These are phyloP conservation scores for Bisporella sp. DNA, from an alignment of 2,329 filamentous ascomycete genomes.

Conservation along the genomic window DNA sequence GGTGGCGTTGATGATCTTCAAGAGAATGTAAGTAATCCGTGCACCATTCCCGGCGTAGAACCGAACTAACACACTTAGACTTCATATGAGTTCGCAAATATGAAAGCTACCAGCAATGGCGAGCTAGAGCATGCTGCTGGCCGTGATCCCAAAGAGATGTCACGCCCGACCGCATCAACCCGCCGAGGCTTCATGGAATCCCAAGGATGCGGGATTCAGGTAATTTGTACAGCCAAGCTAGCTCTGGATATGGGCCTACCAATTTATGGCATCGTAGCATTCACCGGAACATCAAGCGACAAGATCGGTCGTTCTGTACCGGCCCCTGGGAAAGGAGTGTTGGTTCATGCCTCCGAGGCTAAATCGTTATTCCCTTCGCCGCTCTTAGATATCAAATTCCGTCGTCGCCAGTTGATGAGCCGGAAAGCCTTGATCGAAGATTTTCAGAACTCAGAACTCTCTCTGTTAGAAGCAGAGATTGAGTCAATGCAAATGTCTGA, in stretches of 20 bases:
- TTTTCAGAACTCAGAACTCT: not conserved
- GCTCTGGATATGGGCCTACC: conserved; percentile 96
- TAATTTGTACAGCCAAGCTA: conserved; percentile 92
- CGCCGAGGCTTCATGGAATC: conserved; percentile 98
- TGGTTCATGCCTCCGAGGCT: conserved; percentile 86
- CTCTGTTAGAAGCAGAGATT: not conserved
- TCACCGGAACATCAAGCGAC: conserved; percentile 91
- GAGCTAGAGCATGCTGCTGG: conserved; percentile 90
- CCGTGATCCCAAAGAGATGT: conserved; percentile 92
- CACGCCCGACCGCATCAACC: conserved; percentile 87
- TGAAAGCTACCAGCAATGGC: conserved; percentile 98
- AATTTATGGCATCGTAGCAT: conserved; percentile 85
- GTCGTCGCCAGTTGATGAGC: conserved; percentile 76
- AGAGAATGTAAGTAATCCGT: conserved; percentile 60
- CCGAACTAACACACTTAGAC: not conserved
- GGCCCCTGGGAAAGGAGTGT: conserved; percentile 87
- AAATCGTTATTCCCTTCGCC: conserved; percentile 85
- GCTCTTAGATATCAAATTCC: conserved; percentile 90
- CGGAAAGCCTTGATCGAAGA: not conserved
- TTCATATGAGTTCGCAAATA: conserved; percentile 97
- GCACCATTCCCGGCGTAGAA: not conserved
- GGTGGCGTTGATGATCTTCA: conserved; percentile 97
- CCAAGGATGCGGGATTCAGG: conserved; percentile 90
- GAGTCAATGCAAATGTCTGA: not conserved
- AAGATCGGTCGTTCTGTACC: conserved; percentile 97